Percentiles rank a stretch among this genome's conserved stretches.
These are phyloP conservation scores for Boletus rex-veris DNA, from an alignment of 768 basidiomycete species.

Conservation along the genomic window DNA sequence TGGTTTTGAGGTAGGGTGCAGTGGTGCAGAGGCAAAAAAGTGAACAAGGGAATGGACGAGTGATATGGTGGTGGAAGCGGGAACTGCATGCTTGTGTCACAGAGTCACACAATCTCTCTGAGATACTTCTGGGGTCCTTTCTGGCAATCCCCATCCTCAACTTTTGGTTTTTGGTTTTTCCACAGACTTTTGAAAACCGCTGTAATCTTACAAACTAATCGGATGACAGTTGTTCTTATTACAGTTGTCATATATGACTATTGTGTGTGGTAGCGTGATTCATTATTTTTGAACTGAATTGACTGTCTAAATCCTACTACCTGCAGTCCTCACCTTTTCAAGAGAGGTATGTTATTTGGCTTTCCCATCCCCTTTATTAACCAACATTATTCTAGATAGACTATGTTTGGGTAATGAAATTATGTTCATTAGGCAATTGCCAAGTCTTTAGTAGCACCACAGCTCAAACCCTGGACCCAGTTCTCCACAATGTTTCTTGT, in stretches of 20 bases:
- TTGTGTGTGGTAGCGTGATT: background rate
- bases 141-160: too few species aligned
- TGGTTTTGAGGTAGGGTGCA: too few species aligned
- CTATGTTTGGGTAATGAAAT: constrained; percentile 15
- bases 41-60: too few species aligned
- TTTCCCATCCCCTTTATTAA: background rate
- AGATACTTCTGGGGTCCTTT: too few species aligned
- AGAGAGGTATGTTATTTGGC: background rate
- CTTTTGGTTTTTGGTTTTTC: too few species aligned
- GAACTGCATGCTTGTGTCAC: too few species aligned
- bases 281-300: background rate
- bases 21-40: too few species aligned
- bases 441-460: background rate
- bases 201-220: too few species aligned
- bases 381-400: constrained; percentile 4
- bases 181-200: too few species aligned
- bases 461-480: constrained; percentile 7
- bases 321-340: constrained; percentile 6
- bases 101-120: too few species aligned
- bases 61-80: too few species aligned
- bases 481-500: constrained; percentile 9
- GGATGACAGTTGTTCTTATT: background rate
- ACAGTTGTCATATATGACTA: constrained; percentile 6
- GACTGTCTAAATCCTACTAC: background rate
- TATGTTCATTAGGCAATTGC: background rate